phyloP scores from a whole-genome alignment of 352 stramenopile genomes.

The Globisporangium cystogenes region DNA sequence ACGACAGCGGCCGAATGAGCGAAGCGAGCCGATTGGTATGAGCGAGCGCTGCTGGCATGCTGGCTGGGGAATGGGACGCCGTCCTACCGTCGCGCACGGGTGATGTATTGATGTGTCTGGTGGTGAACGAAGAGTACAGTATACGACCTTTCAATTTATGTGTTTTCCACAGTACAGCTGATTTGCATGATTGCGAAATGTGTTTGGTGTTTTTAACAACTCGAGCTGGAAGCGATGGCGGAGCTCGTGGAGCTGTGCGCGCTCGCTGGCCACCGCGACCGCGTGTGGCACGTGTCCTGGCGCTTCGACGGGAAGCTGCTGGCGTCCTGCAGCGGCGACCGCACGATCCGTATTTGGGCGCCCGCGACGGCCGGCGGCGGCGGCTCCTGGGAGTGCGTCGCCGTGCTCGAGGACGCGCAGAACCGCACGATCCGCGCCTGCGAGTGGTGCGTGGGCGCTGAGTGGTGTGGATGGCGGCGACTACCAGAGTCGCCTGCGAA shows the following conservation, averaged over 20 bases:
- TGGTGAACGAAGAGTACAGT: too few relatives aligned
- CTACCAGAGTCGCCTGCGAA: too few relatives aligned
- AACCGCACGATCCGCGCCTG: constrained; percentile 92
- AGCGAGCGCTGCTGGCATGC: too few relatives aligned
- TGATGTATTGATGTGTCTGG: too few relatives aligned
- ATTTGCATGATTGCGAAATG: too few relatives aligned
- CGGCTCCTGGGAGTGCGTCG: constrained; percentile 88
- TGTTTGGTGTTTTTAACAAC: constrained; percentile 1
- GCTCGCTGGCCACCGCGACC: constrained; percentile 84
- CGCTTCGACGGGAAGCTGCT: constrained; percentile 77
- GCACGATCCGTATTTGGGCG: constrained; percentile 84
- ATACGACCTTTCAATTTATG: too few relatives aligned
- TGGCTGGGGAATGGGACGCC: too few relatives aligned
- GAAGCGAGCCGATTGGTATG: too few relatives aligned
- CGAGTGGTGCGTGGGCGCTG: constrained; percentile 77
- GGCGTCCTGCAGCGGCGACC: constrained; percentile 89
- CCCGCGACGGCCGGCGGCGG: constrained; percentile 9
- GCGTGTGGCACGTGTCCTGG: constrained; percentile 92
- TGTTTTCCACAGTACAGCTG: too few relatives aligned
- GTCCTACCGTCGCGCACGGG: too few relatives aligned
- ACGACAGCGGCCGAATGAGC: too few relatives aligned
- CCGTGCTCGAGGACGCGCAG: constrained; percentile 93
- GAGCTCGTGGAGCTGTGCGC: constrained; percentile 41
- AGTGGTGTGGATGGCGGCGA: too few relatives aligned
- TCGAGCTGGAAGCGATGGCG: constrained; percentile 5